phyloP scores from a whole-genome alignment of 2,329 filamentous ascomycete species.

The Reticulascus tulasneorum region DNA sequence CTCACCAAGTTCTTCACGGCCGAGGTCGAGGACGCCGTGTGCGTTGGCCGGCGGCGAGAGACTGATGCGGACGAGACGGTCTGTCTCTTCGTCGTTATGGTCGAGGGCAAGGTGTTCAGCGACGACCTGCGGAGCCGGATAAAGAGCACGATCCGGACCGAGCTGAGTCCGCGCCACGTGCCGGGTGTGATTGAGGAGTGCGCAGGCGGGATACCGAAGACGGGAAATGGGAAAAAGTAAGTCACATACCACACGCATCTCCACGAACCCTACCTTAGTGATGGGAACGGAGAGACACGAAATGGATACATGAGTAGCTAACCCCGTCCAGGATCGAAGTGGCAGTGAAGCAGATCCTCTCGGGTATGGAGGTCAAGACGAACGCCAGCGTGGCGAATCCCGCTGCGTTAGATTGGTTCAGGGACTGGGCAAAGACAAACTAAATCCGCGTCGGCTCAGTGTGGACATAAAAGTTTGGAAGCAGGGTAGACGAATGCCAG shows the following conservation, averaged over 20 bases:
- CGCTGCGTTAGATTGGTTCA: conserved; percentile 84
- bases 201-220: conserved; percentile 78
- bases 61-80: conserved; percentile 81
- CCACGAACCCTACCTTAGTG: too few species aligned
- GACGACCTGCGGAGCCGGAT: conserved; percentile 60
- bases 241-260: too few species aligned
- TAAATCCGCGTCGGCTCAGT: too few species aligned
- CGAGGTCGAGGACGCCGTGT: conserved; percentile 81
- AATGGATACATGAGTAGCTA: not conserved
- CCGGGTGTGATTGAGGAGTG: conserved; percentile 79
- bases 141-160: conserved; percentile 64
- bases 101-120: conserved; percentile 50
- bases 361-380: conserved; percentile 79
- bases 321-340: conserved; percentile 70
- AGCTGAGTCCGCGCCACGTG: conserved; percentile 86
- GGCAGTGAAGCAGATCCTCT: conserved; percentile 93
- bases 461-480: too few species aligned
- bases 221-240: conserved; percentile 92
- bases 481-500: too few species aligned
- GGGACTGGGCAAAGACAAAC: conserved; percentile 64
- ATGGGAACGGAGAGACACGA: too few species aligned
- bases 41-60: conserved; percentile 71
- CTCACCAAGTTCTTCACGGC: conserved; percentile 75
- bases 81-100: conserved; percentile 81
- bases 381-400: conserved; percentile 93